These are phyloP conservation scores for Hanseniaspora uvarum DNA, from an alignment of 1,139 yeast species.

Conservation along the genomic window DNA sequence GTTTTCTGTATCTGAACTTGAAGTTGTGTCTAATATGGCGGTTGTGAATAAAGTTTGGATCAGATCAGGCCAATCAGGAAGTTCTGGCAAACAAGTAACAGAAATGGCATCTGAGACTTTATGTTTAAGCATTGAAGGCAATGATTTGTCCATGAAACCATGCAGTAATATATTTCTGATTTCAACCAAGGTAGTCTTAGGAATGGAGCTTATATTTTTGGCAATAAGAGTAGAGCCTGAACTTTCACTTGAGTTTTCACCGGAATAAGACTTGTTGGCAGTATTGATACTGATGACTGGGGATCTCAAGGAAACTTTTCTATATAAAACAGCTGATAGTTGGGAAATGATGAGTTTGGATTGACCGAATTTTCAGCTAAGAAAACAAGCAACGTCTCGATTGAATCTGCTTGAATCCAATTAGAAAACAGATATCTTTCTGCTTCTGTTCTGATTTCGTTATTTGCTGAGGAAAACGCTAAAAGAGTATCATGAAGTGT, in stretches of 20 bases:
- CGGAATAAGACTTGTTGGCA: constrained; percentile 25
- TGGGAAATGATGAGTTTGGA: constrained; percentile 31
- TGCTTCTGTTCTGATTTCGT: constrained; percentile 61
- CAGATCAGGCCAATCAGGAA: constrained; percentile 63
- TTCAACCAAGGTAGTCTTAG: constrained; percentile 49
- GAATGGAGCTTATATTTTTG: constrained; percentile 63
- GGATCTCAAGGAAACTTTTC: constrained; percentile 74
- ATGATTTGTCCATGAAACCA: constrained; percentile 57
- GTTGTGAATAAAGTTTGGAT: constrained; percentile 67
- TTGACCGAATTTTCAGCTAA: constrained; percentile 68
- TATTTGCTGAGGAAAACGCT: constrained; percentile 71
- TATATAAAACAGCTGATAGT: constrained; percentile 72
- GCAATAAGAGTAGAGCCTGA: constrained; percentile 50
- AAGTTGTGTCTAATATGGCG: constrained; percentile 36
- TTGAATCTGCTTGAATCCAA: constrained; percentile 59
- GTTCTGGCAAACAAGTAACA: constrained; percentile 68
- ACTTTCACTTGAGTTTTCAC: constrained; percentile 22
- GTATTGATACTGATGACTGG: constrained; percentile 32
- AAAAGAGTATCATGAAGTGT: constrained; percentile 50
- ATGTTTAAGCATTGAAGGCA: constrained; percentile 56
- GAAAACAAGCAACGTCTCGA: constrained; percentile 62
- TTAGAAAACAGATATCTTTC: constrained; percentile 62
- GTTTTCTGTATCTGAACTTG: constrained; percentile 4
- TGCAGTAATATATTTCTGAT: constrained; percentile 56
- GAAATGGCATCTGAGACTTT: constrained; percentile 90